These are phyloP conservation scores for Aspergillus ruber DNA, from an alignment of 2,329 filamentous ascomycete genomes.

Conservation along the genomic window DNA sequence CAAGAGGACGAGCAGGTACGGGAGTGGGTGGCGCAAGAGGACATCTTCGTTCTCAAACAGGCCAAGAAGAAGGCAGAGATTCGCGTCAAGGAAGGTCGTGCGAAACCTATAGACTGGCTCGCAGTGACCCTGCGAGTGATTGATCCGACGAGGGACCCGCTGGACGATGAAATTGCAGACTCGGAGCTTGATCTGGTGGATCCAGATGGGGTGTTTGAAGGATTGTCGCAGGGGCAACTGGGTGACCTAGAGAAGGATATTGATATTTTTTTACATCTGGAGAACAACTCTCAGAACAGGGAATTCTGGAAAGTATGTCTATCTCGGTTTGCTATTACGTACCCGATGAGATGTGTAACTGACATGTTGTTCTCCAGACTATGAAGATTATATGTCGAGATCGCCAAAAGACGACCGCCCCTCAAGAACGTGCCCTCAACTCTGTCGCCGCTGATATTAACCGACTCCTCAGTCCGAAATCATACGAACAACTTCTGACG, in stretches of 20 bases:
- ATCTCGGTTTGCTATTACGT: background rate
- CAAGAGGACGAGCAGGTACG: conserved; percentile 72
- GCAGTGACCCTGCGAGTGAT: conserved; percentile 86
- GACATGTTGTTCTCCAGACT: conserved; percentile 45
- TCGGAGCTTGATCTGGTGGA: conserved; percentile 72
- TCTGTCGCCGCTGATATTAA: conserved; percentile 86
- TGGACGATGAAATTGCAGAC: conserved; percentile 77
- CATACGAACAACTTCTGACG: conserved; percentile 74
- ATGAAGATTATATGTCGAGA: conserved; percentile 79
- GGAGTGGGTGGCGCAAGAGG: conserved; percentile 87
- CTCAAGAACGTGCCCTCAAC: conserved; percentile 68
- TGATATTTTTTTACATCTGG: conserved; percentile 68
- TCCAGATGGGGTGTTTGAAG: conserved; percentile 73
- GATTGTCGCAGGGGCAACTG: conserved; percentile 61
- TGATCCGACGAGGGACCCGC: conserved; percentile 68
- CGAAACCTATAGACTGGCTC: conserved; percentile 88
- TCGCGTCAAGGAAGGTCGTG: conserved; percentile 81
- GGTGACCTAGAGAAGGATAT: conserved; percentile 77
- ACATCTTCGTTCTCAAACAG: conserved; percentile 91
- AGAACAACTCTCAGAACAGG: conserved; percentile 68
- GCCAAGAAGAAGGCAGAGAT: conserved; percentile 98
- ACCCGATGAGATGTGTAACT: conserved; percentile 1
- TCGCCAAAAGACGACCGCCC: conserved; percentile 58
- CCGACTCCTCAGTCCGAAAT: conserved; percentile 76
- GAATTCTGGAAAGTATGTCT: conserved; percentile 75